These are phyloP conservation scores for Cystobasidium ongulense DNA, from an alignment of 768 basidiomycete species.

Conservation along the genomic window DNA sequence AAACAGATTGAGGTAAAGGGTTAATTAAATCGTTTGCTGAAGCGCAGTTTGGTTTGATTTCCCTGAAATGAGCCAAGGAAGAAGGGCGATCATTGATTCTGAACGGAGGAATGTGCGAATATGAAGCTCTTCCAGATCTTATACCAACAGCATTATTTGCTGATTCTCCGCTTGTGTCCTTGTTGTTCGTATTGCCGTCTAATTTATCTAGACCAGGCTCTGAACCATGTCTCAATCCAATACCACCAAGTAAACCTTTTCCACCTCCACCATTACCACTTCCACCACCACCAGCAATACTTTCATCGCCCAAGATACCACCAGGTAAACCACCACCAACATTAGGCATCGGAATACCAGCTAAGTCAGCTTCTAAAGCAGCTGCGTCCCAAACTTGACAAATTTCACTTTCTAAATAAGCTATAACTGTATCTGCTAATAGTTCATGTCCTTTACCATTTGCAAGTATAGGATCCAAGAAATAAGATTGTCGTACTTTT, in stretches of 20 bases:
- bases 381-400: slow-evolving; percentile 65
- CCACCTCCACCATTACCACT: slow-evolving; percentile 34
- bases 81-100: slow-evolving; percentile 57
- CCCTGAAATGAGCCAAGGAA: slow-evolving; percentile 57
- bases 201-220: slow-evolving; percentile 40
- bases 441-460: slow-evolving; percentile 71
- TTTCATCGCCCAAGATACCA: slow-evolving; percentile 25
- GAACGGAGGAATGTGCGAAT: slow-evolving; percentile 59
- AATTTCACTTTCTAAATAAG: slow-evolving; percentile 82
- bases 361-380: slow-evolving; percentile 41
- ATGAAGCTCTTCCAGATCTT: slow-evolving; percentile 43
- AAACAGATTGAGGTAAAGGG: slow-evolving; percentile 85
- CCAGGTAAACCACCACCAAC: slow-evolving; percentile 25
- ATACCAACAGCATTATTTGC: slow-evolving; percentile 22
- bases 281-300: slow-evolving; percentile 27
- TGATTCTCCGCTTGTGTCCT: slow-evolving; percentile 29
- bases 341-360: slow-evolving; percentile 30
- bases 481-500: slow-evolving; percentile 60
- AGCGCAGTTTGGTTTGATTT: slow-evolving; percentile 83
- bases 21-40: slow-evolving; percentile 97
- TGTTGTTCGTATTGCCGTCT: slow-evolving; percentile 32
- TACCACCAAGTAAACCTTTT: slow-evolving; percentile 40
- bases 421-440: slow-evolving; percentile 79
- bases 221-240: slow-evolving; percentile 41
- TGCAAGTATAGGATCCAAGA: slow-evolving; percentile 72